Percentiles rank a stretch among this genome's conserved stretches.
phyloP scores from a whole-genome alignment of 352 stramenopile species.

The Phytopythium cucurbitacearum region DNA sequence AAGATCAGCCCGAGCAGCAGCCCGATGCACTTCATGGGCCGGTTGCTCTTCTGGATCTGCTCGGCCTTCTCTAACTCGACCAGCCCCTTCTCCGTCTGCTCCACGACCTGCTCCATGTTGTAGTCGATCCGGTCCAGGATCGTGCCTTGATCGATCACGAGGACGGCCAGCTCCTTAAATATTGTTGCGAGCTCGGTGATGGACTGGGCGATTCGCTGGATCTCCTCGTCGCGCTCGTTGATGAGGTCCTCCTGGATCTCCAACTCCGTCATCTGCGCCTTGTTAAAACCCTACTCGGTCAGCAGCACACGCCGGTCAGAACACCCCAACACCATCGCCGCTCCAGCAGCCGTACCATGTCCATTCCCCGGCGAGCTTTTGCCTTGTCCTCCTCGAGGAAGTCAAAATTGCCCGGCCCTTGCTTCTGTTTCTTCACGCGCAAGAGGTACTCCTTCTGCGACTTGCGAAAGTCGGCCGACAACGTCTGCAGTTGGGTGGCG shows the following conservation, averaged over 20 bases:
- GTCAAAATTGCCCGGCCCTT: conserved; percentile 89
- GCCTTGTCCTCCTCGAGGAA: conserved; percentile 82
- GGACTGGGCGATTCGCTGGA: conserved; percentile 96
- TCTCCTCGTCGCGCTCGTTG: conserved; percentile 94
- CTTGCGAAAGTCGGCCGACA: conserved; percentile 95
- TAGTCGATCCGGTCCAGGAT: conserved; percentile 99
- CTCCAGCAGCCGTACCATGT: conserved; percentile 35
- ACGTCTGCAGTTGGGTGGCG: conserved; percentile 96
- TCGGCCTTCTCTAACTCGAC: conserved; percentile 99
- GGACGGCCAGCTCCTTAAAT: conserved; percentile 99
- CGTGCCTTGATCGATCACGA: conserved; percentile 99
- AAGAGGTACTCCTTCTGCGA: conserved; percentile 98
- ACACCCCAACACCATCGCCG: conserved; percentile 13
- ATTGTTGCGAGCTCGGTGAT: conserved; percentile 99
- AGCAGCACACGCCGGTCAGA: conserved; percentile 17
- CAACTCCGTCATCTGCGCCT: conserved; percentile 94
- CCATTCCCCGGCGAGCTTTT: conserved; percentile 48
- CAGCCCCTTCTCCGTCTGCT: conserved; percentile 98
- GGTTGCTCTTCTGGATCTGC: conserved; percentile 96
- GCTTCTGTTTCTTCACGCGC: conserved; percentile 96
- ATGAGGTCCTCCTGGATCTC: conserved; percentile 95
- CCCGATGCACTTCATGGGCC: conserved; percentile 94
- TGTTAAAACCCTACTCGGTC: conserved; percentile 85
- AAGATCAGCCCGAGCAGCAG: conserved; percentile 92
- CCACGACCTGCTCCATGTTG: conserved; percentile 99